These are phyloP conservation scores for Beauveria pseudobassiana DNA, from an alignment of 2,329 filamentous ascomycete species.

Conservation along the genomic window DNA sequence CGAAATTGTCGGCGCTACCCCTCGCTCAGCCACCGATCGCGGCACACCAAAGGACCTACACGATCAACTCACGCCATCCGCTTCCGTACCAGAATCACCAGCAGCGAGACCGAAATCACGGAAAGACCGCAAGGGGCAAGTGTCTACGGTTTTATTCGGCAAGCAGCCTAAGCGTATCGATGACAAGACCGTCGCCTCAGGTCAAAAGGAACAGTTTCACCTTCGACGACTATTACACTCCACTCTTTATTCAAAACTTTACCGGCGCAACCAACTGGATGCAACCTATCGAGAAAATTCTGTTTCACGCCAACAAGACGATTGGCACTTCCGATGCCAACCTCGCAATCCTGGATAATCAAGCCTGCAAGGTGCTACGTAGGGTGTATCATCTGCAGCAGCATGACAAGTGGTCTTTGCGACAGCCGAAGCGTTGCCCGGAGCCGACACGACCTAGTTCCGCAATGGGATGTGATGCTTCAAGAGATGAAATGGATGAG, in stretches of 20 bases:
- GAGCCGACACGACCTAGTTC: slow-evolving; percentile 71
- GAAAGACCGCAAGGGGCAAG: slow-evolving; percentile 55
- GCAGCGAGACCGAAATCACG: slow-evolving; percentile 31
- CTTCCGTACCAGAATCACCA: slow-evolving; percentile 37
- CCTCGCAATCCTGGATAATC: slow-evolving; percentile 74
- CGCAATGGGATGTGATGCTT: slow-evolving; percentile 80
- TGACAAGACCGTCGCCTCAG: slow-evolving; percentile 38
- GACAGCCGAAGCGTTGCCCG: slow-evolving; percentile 75
- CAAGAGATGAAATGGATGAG: slow-evolving; percentile 98
- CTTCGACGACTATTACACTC: slow-evolving; percentile 57
- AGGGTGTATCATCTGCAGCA: slow-evolving; percentile 88
- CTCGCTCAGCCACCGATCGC: slow-evolving; percentile 25
- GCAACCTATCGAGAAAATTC: slow-evolving; percentile 60
- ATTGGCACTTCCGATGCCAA: slow-evolving; percentile 79
- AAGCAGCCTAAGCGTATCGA: slow-evolving; percentile 49
- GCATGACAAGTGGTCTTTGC: slow-evolving; percentile 83
- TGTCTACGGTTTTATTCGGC: slow-evolving; percentile 72
- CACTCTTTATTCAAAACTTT: slow-evolving; percentile 53
- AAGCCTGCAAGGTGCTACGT: slow-evolving; percentile 78
- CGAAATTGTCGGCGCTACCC: slow-evolving; percentile 59
- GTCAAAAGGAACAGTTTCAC: slow-evolving; percentile 33
- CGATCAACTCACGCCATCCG: slow-evolving; percentile 32
- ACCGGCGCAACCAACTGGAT: slow-evolving; percentile 50
- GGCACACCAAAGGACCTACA: slow-evolving; percentile 21
- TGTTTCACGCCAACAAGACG: slow-evolving; percentile 82